Conservation (phyloP, 768 basidiomycete species). For the Boletus fagicola region DNA sequence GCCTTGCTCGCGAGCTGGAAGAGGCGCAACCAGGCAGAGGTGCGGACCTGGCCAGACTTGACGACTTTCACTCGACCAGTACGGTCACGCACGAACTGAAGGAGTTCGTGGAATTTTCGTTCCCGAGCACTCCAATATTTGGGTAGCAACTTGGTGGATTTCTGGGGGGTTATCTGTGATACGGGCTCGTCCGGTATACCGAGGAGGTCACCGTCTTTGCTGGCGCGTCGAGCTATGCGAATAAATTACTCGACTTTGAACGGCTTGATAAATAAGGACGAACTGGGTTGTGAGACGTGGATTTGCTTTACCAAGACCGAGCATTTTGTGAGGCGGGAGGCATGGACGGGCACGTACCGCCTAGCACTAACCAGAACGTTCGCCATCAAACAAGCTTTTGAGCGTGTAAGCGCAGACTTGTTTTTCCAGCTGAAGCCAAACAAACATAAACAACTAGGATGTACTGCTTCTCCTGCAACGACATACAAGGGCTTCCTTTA, state of each 20-base stretch:
- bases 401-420: background rate
- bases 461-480: background rate
- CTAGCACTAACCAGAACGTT: slow-evolving; percentile 12
- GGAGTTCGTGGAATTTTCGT: slow-evolving; percentile 19
- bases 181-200: background rate
- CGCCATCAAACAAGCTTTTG: slow-evolving; percentile 13
- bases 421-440: slow-evolving; percentile 7
- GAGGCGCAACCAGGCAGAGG: slow-evolving; percentile 49
- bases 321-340: slow-evolving; percentile 1
- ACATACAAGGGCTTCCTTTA: background rate
- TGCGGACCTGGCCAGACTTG: slow-evolving; percentile 39
- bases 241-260: slow-evolving; percentile 1
- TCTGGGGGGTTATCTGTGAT: background rate
- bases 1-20: slow-evolving; percentile 49
- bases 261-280: slow-evolving; percentile 9
- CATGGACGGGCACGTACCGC: slow-evolving; percentile 8
- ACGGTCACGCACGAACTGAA: slow-evolving; percentile 31
- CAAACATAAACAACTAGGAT: slow-evolving; percentile 10
- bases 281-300: slow-evolving; percentile 24
- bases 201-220: slow-evolving; percentile 18
- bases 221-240: slow-evolving; percentile 15
- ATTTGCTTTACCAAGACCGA: slow-evolving; percentile 12
- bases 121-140: slow-evolving; percentile 15
- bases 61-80: slow-evolving; percentile 29
- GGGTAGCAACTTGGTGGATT: background rate